These are phyloP conservation scores for Raphidocelis subcapitata DNA, from an alignment of 139 green algal species.

Conservation along the genomic window DNA sequence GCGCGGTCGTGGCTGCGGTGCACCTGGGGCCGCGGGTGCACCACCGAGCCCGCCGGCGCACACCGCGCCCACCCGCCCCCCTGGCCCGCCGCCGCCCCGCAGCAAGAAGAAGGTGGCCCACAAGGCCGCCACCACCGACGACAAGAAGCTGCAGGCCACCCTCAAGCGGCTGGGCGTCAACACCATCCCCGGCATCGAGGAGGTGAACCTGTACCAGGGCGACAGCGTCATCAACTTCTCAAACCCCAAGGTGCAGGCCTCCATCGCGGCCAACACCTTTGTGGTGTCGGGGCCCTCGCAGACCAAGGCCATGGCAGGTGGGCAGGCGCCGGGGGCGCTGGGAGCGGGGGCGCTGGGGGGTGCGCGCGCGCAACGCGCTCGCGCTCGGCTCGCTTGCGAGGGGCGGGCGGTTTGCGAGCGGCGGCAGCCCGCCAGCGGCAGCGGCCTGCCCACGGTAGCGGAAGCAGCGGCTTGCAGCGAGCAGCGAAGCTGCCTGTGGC, in stretches of 20 bases:
- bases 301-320: constrained; percentile 49
- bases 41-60: too few relatives aligned
- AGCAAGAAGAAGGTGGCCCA: constrained; percentile 99
- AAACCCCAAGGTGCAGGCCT: constrained; percentile 99
- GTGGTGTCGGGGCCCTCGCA: constrained; percentile 87
- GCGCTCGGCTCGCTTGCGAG: too few relatives aligned
- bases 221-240: constrained; percentile 93
- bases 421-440: too few relatives aligned
- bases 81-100: neutral
- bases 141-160: constrained; percentile 96
- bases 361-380: too few relatives aligned
- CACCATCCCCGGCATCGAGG: constrained; percentile 98
- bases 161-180: constrained; percentile 98
- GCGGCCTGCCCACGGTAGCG: too few relatives aligned
- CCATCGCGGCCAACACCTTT: constrained; percentile 98
- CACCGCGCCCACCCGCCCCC: too few relatives aligned
- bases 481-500: too few relatives aligned
- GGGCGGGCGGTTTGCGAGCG: too few relatives aligned
- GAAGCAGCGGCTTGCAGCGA: too few relatives aligned
- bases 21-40: too few relatives aligned
- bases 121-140: constrained; percentile 94
- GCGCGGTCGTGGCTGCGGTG: too few relatives aligned
- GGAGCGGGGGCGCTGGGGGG: too few relatives aligned
- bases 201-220: constrained; percentile 98
- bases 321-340: neutral